Conservation (phyloP, 2,329 filamentous ascomycete genomes). For the Hymenoscyphus albidus region DNA sequence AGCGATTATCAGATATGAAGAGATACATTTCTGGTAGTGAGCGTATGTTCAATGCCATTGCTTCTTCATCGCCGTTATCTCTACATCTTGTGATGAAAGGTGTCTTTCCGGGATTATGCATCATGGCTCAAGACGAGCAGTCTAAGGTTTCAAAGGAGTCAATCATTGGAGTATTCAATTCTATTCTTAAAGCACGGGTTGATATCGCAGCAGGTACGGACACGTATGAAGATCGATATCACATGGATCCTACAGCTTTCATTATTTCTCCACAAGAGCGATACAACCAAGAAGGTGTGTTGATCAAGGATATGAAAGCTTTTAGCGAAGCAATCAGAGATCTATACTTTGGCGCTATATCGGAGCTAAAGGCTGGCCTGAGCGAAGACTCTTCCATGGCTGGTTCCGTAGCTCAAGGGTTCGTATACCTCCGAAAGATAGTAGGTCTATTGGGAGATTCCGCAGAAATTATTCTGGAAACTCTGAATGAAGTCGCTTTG, state of each 20-base stretch:
- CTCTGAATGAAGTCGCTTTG: slow-evolving; percentile 25
- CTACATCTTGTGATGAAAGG: slow-evolving; percentile 23
- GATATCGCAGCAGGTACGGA: slow-evolving; percentile 13
- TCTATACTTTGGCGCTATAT: slow-evolving; percentile 26
- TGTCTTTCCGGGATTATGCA: slow-evolving; percentile 23
- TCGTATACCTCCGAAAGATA: slow-evolving; percentile 26
- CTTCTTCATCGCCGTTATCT: slow-evolving; percentile 21
- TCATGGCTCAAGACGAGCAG: slow-evolving; percentile 23
- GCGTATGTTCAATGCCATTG: slow-evolving; percentile 26
- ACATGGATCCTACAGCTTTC: not conserved
- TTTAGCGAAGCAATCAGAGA: slow-evolving; percentile 21
- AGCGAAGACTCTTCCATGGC: slow-evolving; percentile 20
- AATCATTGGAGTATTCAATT: slow-evolving; percentile 30
- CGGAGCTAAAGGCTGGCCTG: slow-evolving; percentile 10
- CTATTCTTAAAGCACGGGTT: slow-evolving; percentile 27
- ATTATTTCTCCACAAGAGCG: not conserved
- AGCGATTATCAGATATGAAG: slow-evolving; percentile 14
- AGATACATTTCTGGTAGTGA: slow-evolving; percentile 10
- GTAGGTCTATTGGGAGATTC: slow-evolving; percentile 24
- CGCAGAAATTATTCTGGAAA: slow-evolving; percentile 26
- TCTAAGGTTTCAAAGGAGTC: slow-evolving; percentile 24
- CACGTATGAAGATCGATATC: not conserved
- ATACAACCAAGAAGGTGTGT: not conserved
- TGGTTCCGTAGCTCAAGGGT: slow-evolving; percentile 27
- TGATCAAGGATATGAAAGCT: slow-evolving; percentile 10